phyloP scores from a whole-genome alignment of 371 early-diverging fungal species.

The Rhizopus sp. region DNA sequence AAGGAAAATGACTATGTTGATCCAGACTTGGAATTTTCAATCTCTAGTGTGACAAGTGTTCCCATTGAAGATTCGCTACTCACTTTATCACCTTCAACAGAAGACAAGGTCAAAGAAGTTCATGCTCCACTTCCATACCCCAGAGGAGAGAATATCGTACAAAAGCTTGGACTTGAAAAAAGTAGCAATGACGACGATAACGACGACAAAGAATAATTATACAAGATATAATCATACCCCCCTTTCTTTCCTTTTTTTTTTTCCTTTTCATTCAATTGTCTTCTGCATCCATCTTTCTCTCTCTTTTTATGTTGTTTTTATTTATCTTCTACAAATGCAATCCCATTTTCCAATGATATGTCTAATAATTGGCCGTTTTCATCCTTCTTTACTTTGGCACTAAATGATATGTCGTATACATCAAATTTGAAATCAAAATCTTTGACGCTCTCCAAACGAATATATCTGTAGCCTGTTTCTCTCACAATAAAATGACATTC shows the following conservation, averaged over 20 bases:
- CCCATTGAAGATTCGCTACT: background rate
- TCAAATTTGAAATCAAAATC: slow-evolving; percentile 39
- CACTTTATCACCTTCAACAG: background rate
- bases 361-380: slow-evolving; percentile 41
- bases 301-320: background rate
- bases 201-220: background rate
- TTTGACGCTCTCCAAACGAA: slow-evolving; percentile 41
- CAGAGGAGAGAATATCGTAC: background rate
- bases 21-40: background rate
- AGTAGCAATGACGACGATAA: too few relatives aligned
- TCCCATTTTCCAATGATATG: slow-evolving; percentile 27
- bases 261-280: background rate
- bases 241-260: background rate
- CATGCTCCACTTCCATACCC: slow-evolving; percentile 2
- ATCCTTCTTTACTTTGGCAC: slow-evolving; percentile 41
- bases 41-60: background rate
- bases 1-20: background rate
- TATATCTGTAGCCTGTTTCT: slow-evolving; percentile 51
- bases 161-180: slow-evolving; percentile 1
- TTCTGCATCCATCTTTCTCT: background rate
- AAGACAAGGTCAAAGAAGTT: background rate
- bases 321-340: slow-evolving; percentile 30
- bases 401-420: slow-evolving; percentile 50
- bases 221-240: background rate
- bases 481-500: slow-evolving; percentile 43